phyloP scores from a whole-genome alignment of 2,329 filamentous ascomycete species.

The Fusarium neocosmosporiellum region DNA sequence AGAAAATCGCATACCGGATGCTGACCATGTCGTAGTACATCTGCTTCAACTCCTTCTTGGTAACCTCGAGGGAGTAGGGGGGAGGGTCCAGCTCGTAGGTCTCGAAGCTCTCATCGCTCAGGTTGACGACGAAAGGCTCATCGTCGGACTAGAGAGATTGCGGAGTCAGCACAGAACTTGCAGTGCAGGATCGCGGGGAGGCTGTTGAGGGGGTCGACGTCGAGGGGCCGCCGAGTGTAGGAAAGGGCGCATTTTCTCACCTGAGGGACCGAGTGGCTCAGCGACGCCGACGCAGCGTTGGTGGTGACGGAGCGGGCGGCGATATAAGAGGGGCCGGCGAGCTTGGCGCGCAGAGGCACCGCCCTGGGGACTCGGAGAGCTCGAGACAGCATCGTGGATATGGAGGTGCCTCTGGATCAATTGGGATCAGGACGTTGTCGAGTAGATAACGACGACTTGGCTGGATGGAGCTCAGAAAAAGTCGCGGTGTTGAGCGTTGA shows the following conservation, averaged over 20 bases:
- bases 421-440: slow-evolving; percentile 46
- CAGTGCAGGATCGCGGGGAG: background rate
- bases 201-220: slow-evolving; percentile 5
- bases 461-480: slow-evolving; percentile 56
- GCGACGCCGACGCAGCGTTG: slow-evolving; percentile 90
- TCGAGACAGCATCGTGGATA: slow-evolving; percentile 74
- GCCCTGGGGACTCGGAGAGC: slow-evolving; percentile 72
- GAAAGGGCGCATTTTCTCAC: slow-evolving; percentile 51
- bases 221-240: slow-evolving; percentile 12
- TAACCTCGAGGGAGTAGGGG: slow-evolving; percentile 89
- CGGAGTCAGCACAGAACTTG: slow-evolving; percentile 28
- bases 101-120: slow-evolving; percentile 99
- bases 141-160: slow-evolving; percentile 79
- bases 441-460: slow-evolving; percentile 47
- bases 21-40: slow-evolving; percentile 99
- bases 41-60: slow-evolving; percentile 98
- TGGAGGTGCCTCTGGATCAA: slow-evolving; percentile 48
- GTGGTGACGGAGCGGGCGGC: slow-evolving; percentile 87
- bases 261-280: slow-evolving; percentile 76
- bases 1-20: slow-evolving; percentile 75
- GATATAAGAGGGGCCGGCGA: slow-evolving; percentile 56
- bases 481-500: slow-evolving; percentile 57
- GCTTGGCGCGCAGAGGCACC: slow-evolving; percentile 65
- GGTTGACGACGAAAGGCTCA: slow-evolving; percentile 88
- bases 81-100: slow-evolving; percentile 99